Conservation (phyloP, 306 rosid species). For the Prosopis cineraria region DNA sequence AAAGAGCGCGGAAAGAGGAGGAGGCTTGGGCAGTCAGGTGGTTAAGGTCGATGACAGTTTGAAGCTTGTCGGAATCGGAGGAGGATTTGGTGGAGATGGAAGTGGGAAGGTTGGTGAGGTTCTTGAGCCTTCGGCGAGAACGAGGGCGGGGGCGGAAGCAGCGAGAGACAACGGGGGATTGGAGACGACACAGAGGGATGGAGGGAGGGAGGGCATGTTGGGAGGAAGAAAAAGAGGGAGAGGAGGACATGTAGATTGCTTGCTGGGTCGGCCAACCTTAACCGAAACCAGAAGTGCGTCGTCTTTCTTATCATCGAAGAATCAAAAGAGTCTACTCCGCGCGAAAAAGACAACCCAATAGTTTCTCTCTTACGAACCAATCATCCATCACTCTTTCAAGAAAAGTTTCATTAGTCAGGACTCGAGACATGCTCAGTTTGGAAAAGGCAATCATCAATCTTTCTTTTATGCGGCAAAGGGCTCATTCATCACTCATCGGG, state of each 20-base stretch:
- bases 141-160: slow-evolving; percentile 57
- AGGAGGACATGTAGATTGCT: slow-evolving; percentile 2
- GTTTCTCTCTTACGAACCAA: no score
- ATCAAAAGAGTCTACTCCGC: no score
- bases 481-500: no score
- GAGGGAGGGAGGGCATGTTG: neutral
- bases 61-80: slow-evolving; percentile 47
- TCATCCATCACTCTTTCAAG: no score
- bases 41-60: slow-evolving; percentile 66
- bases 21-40: slow-evolving; percentile 35
- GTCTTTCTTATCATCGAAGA: neutral
- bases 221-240: neutral
- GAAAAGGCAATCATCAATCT: no score
- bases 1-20: slow-evolving; percentile 39
- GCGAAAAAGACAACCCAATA: neutral
- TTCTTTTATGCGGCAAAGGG: no score
- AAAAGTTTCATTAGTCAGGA: no score
- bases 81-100: slow-evolving; percentile 29
- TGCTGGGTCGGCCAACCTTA: neutral
- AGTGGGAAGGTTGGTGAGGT: slow-evolving; percentile 28
- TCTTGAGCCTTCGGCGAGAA: slow-evolving; percentile 45
- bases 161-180: slow-evolving; percentile 34
- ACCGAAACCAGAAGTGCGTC: neutral
- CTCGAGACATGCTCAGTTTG: no score
- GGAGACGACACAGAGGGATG: slow-evolving; percentile 23